phyloP scores from a whole-genome alignment of 1,284 basidiomycete genomes.

The Cystobasidiaceae sp. region DNA sequence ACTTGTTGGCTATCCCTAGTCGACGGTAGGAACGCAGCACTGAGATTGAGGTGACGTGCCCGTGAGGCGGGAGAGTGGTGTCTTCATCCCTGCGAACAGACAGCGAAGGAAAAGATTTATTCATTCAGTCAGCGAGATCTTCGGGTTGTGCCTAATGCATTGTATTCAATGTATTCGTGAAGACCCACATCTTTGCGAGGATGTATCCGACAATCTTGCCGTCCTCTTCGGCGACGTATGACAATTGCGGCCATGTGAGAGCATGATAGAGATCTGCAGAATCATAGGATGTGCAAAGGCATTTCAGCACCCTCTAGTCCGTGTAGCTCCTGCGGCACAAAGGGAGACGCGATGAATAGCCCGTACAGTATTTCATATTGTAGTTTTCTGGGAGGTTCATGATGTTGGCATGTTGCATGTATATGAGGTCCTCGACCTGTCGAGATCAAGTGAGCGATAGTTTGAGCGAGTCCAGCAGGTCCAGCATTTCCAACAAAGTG shows the following conservation, averaged over 20 bases:
- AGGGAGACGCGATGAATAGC: background rate
- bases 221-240: slow-evolving; percentile 83
- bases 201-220: slow-evolving; percentile 92
- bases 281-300: background rate
- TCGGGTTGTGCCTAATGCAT: background rate
- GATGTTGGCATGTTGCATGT: slow-evolving; percentile 88
- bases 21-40: slow-evolving; percentile 78
- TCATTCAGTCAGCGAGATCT: slow-evolving; percentile 4
- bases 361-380: slow-evolving; percentile 73
- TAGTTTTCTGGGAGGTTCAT: slow-evolving; percentile 85
- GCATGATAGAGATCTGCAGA: slow-evolving; percentile 75
- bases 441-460: background rate
- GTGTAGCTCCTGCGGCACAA: background rate
- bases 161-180: background rate
- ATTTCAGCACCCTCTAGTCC: too few species aligned
- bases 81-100: slow-evolving; percentile 63
- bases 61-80: slow-evolving; percentile 57
- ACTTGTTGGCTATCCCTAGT: slow-evolving; percentile 74
- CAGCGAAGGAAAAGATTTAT: background rate
- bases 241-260: slow-evolving; percentile 87
- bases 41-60: slow-evolving; percentile 87
- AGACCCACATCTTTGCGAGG: slow-evolving; percentile 77
- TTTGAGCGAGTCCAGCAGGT: background rate
- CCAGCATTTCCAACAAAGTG: background rate
- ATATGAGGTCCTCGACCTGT: slow-evolving; percentile 61